Base-by-base conservation (phyloP, 2,329 filamentous ascomycete species). In the Xylaria sp. region DNA sequence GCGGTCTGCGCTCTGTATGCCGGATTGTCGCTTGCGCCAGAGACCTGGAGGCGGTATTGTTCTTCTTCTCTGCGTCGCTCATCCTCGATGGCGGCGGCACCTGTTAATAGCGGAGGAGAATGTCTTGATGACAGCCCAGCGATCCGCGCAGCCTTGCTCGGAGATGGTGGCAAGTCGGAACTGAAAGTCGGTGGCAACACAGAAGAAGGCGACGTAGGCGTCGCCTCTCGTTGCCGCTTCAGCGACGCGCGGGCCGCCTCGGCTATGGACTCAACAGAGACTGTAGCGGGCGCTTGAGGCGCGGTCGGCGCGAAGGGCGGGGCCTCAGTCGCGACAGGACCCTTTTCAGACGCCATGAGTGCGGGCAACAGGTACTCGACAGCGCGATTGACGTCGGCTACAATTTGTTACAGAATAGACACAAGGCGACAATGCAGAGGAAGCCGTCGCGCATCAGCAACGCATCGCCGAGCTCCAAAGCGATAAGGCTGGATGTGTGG, bases 301-400 rank as follows among this genome's bases (percentile, higher is more conserved):
- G 79, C 76, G 46, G 78, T 73, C 56, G 78, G 75, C 57, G 79
- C 72, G 70, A 77, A 76, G 74, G 80, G 80, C 77, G 84, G 81
- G 77, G 82, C 79, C 79, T 86, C 84, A 73, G 84, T 84, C 79
- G 84, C 83, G 78, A 86, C 81, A 74, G 82, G 80, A 76, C 81
- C 83, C 75, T 83, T 82, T 76, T 85, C 84, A 72, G 85, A 84
- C 78, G 85, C 84, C 86, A 88, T 88, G 81, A 73, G 72, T 73
- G 53, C 67, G 60, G 68, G 66, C 34, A 70, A 72, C 23, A 46
- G 65, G 65, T 69, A 63, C 65, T 68, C 58, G 70, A 61, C 65
- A 63, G 68, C 60, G 69, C 72, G 70, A 74, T 75, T 71, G 66
- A 75, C 62, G 36, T 67, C 46, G 66, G 25, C 70, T 74, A 73